Evolutionary conservation across 1,284 basidiomycete genomes (phyloP), one percentile per base, ranked within the genome.

Genomic region (Schizopora paradoxa): DNA sequence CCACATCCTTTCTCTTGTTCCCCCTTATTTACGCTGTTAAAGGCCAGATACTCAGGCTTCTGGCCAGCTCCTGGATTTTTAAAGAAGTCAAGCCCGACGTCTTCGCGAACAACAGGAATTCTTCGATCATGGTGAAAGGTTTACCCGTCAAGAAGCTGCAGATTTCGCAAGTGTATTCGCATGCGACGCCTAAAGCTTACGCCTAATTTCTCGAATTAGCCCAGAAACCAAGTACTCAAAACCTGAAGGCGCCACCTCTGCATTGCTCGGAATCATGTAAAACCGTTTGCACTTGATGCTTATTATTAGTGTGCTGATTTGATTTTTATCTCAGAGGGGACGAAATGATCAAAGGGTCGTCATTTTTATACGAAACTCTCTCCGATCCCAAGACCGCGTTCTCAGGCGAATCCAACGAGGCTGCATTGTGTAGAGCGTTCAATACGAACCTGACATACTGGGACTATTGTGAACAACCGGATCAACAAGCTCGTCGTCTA

Each of bases 311-410:
- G 33, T 19, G 7, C 10, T 6, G 6, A 3, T 7, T 3, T n/a
- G 14, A 34, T 19, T n/a, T n/a, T n/a, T n/a, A n/a, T n/a, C n/a
- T n/a, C 35, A 64, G 61, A 26, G 41, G 56, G 14, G 60, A 65
- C 49, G 63, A 66, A 41, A 40, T 43, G 34, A 49, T 58, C 44
- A 63, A 69, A 53, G 52, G 53, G 14, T 47, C 58, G 1, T 40
- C 66, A 0, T 55, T 68, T 3, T 58, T 67, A 44, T 57, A 60
- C 27, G 48, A 54, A 4, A 55, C 52, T 7, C 43, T 71, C 5
- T 22, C 53, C 4, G 46, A 50, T 18, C 53, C 53, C 6, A 31
- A 40, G 13, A 57, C 53, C 7, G 25, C 52, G 5, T 42, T 46
- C 25, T 57, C 54, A 14, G 51, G 50, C 31, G 36, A 45, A n/a